Conservation (phyloP, 495 filamentous ascomycete species). For the Penicillium taxi region DNA sequence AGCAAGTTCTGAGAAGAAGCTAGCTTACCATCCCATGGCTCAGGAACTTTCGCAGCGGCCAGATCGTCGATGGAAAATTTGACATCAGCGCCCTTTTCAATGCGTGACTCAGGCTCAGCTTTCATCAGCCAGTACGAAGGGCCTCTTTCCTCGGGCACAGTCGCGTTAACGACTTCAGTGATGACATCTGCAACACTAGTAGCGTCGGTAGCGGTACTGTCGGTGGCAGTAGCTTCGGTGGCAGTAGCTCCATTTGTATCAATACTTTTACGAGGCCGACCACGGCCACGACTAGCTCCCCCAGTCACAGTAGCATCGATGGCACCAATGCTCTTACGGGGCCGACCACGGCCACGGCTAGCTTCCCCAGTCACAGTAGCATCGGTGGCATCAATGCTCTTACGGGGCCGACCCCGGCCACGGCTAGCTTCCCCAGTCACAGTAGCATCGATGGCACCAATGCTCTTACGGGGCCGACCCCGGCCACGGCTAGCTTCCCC, state of each 20-base stretch:
- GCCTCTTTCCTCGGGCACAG: constrained; percentile 12
- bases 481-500: constrained; percentile 30
- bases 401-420: constrained; percentile 20
- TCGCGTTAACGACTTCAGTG: constrained; percentile 5
- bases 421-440: constrained; percentile 5
- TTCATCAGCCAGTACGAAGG: constrained; percentile 85
- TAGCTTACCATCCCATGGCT: constrained; percentile 77
- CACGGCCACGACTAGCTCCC: no score
- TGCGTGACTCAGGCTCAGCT: constrained; percentile 79
- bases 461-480: constrained; percentile 26
- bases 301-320: no score
- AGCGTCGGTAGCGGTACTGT: no score
- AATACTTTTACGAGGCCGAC: constrained; percentile 23
- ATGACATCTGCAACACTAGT: no score
- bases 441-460: constrained; percentile 6
- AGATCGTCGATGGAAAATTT: constrained; percentile 95
- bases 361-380: constrained; percentile 4
- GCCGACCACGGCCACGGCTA: constrained; percentile 16
- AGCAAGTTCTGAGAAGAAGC: background rate
- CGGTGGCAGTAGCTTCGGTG: no score
- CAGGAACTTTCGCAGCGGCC: constrained; percentile 56
- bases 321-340: constrained; percentile 21
- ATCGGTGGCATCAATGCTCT: constrained; percentile 17
- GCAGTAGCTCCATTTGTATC: constrained; percentile 10
- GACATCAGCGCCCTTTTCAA: constrained; percentile 80